phyloP scores from a whole-genome alignment of 2,329 filamentous ascomycete species.

The Cytospora paraplurivora region DNA sequence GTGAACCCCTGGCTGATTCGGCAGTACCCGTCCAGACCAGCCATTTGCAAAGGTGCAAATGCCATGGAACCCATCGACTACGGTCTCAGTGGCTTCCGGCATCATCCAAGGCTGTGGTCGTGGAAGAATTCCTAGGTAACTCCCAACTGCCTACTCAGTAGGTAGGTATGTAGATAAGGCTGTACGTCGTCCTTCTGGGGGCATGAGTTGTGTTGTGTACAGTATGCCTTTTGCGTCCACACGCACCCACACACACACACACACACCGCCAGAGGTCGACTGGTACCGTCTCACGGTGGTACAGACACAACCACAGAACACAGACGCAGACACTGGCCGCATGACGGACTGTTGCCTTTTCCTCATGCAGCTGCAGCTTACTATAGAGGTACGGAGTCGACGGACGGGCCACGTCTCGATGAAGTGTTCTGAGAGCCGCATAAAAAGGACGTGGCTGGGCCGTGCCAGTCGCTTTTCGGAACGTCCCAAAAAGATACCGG shows the following conservation, averaged over 20 bases:
- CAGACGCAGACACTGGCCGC: slow-evolving; percentile 12
- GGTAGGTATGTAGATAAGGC: slow-evolving; percentile 1
- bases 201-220: background rate
- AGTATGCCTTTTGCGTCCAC: slow-evolving; percentile 3
- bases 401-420: slow-evolving; percentile 3
- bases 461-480: background rate
- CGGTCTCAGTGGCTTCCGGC: background rate
- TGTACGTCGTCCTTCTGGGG: slow-evolving; percentile 1
- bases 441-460: slow-evolving; percentile 26
- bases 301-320: slow-evolving; percentile 6
- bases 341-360: slow-evolving; percentile 19
- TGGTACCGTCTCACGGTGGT: slow-evolving; percentile 13
- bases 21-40: slow-evolving; percentile 5
- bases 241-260: background rate
- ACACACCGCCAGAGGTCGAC: slow-evolving; percentile 23
- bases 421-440: slow-evolving; percentile 25
- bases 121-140: too few relatives aligned
- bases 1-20: slow-evolving; percentile 15
- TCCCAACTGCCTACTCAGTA: background rate
- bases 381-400: slow-evolving; percentile 7
- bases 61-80: background rate
- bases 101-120: background rate
- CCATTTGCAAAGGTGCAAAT: background rate
- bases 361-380: background rate
- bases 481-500: background rate